Evolutionary conservation across 768 basidiomycete species (phyloP), one percentile per base, ranked within the genome.

Genomic region (Agaricus subrufescens): DNA sequence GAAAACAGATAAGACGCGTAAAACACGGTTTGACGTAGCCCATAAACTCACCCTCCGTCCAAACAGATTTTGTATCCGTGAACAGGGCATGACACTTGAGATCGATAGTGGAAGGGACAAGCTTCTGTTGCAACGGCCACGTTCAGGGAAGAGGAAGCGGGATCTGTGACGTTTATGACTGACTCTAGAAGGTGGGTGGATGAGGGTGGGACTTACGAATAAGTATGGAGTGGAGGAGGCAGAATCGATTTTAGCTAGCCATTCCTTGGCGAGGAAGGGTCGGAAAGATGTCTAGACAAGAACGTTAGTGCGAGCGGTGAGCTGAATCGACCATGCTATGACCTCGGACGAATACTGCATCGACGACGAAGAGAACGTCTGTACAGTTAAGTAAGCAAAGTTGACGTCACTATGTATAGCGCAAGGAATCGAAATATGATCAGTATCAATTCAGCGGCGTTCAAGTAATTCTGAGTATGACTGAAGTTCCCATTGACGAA

Each of bases 41-140:
- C 15, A 53, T 25, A 15, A 44, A 29, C 50, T 52, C 60, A 88
- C 89, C 85, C 83, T 92, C 90, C 12, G 73, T 76, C 88, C 87
- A 92, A 9, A 85, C 84, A 25, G 71, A 75, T 66, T 81, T 87
- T 11, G 87, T 91, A 68, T 91, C 89, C 10, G 90, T 89, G 50
- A 89, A 65, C 62, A 91, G 64, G 46, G 90, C 65, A 57, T 71
- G 76, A 62, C 87, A 87, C 23, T 76, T 75, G 49, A 80, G 70
- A 62, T 89, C 83, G 19, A 75, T 75, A 3, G 75, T 66, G 3
- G 82, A 84, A 19, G 74, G 70, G 66, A 77, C 67, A 65, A 85
- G 86, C 75, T 91, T 91, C 89, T 91, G 67, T 38, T 43, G 38
- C 40, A 43, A 54, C 51, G 54, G 52, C 55, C 40, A 52, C 56